Conservation (phyloP, 768 basidiomycete species). For the Mycena floridula region DNA sequence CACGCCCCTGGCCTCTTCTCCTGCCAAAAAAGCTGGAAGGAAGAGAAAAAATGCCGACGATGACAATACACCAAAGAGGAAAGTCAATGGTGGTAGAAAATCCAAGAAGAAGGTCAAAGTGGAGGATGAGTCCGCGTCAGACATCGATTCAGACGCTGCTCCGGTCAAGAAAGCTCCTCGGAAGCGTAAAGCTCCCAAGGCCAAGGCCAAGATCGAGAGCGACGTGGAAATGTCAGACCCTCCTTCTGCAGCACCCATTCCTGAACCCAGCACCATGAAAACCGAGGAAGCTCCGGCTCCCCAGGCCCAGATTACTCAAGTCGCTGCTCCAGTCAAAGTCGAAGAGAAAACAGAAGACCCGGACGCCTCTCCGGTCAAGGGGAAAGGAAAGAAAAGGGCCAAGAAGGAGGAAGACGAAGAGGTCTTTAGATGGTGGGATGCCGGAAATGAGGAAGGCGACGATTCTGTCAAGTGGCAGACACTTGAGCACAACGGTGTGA, state of each 20-base stretch:
- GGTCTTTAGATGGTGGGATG: constrained; percentile 86
- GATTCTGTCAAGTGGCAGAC: constrained; percentile 88
- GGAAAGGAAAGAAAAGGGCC: constrained; percentile 31
- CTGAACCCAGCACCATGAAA: constrained; percentile 41
- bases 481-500: constrained; percentile 90
- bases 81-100: constrained; percentile 38
- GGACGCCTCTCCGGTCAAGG: constrained; percentile 30
- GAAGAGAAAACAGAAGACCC: constrained; percentile 30
- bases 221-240: constrained; percentile 39
- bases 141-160: constrained; percentile 28
- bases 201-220: constrained; percentile 45
- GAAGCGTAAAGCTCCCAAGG: constrained; percentile 40
- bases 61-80: constrained; percentile 41
- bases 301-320: background rate
- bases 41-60: constrained; percentile 25
- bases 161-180: constrained; percentile 28
- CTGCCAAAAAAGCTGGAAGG: constrained; percentile 38
- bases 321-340: constrained; percentile 30
- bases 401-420: constrained; percentile 63
- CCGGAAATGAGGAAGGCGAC: constrained; percentile 62
- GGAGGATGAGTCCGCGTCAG: constrained; percentile 29
- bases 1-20: constrained; percentile 66
- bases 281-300: constrained; percentile 45
- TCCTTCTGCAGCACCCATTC: constrained; percentile 35
- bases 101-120: constrained; percentile 65